phyloP scores from a whole-genome alignment of 2,329 filamentous ascomycete genomes.

The Bipolaris oryzae region DNA sequence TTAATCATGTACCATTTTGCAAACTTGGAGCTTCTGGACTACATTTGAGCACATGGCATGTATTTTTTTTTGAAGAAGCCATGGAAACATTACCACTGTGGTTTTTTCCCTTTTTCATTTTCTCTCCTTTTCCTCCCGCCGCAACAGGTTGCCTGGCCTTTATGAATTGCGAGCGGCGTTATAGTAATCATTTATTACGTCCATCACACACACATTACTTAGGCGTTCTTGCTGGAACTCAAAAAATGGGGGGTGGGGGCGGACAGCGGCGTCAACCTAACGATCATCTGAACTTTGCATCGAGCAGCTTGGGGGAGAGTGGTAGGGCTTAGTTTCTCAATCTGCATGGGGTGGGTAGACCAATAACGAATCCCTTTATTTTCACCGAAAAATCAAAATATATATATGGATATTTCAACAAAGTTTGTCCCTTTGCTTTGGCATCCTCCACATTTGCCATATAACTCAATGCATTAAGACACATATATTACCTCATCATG shows the following conservation, averaged over 20 bases:
- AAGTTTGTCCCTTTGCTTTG: no score
- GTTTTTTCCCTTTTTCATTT: not conserved
- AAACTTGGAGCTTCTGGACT: conserved; percentile 20
- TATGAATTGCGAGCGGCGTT: conserved; percentile 11
- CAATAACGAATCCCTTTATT: conserved; percentile 6
- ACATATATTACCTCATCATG: no score
- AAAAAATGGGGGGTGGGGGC: conserved; percentile 9
- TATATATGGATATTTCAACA: not conserved
- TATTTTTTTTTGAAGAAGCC: conserved; percentile 11
- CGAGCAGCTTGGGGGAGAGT: not conserved
- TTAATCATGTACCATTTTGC: conserved; percentile 32
- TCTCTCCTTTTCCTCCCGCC: conserved; percentile 2
- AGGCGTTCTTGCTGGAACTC: conserved; percentile 11
- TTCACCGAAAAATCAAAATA: not conserved
- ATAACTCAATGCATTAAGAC: no score
- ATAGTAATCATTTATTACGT: conserved; percentile 9
- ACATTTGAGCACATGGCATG: conserved; percentile 17
- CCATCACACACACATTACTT: not conserved
- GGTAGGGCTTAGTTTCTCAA: conserved; percentile 3
- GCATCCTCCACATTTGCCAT: no score
- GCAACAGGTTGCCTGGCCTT: conserved; percentile 12
- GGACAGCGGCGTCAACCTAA: conserved; percentile 3
- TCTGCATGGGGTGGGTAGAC: conserved; percentile 10
- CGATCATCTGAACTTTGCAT: conserved; percentile 8
- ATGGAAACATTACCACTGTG: conserved; percentile 5